phyloP scores from a whole-genome alignment of 2,329 filamentous ascomycete genomes.

The Aspergillus sergii region DNA sequence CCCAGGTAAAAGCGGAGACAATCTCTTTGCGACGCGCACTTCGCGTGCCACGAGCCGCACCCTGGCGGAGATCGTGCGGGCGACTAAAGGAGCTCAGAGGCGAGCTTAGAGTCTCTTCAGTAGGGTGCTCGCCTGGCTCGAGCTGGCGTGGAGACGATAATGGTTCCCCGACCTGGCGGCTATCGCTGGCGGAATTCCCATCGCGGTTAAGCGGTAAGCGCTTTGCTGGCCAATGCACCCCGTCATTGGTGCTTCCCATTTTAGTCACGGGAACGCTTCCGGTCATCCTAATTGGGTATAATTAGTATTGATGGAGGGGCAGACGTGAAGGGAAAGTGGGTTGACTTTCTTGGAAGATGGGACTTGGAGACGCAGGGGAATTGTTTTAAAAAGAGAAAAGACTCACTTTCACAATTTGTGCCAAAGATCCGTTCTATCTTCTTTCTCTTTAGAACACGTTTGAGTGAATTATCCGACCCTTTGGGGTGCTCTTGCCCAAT shows the following conservation, averaged over 20 bases:
- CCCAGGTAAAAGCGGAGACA: conserved; percentile 30
- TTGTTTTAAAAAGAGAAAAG: no score
- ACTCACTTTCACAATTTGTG: no score
- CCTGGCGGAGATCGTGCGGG: conserved; percentile 22
- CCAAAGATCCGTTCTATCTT: neutral
- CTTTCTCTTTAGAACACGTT: neutral
- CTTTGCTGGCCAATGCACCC: conserved; percentile 13
- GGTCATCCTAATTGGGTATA: conserved; percentile 21
- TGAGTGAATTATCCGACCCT: neutral
- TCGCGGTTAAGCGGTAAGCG: conserved; percentile 16
- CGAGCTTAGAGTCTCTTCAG: conserved; percentile 4
- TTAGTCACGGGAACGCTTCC: conserved; percentile 17
- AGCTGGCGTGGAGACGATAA: conserved; percentile 5
- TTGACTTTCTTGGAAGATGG: neutral
- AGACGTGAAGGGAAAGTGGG: conserved; percentile 5
- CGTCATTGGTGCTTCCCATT: conserved; percentile 24
- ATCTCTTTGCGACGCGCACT: conserved; percentile 21
- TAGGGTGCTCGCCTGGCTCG: neutral
- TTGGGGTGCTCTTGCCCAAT: neutral
- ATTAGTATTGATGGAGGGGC: conserved; percentile 16
- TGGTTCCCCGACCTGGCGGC: conserved; percentile 9
- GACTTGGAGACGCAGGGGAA: neutral
- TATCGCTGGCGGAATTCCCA: conserved; percentile 10
- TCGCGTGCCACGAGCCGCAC: conserved; percentile 29
- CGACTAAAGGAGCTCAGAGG: neutral